phyloP scores from a whole-genome alignment of 257 asterid genomes.

The Solanum boliviense region DNA sequence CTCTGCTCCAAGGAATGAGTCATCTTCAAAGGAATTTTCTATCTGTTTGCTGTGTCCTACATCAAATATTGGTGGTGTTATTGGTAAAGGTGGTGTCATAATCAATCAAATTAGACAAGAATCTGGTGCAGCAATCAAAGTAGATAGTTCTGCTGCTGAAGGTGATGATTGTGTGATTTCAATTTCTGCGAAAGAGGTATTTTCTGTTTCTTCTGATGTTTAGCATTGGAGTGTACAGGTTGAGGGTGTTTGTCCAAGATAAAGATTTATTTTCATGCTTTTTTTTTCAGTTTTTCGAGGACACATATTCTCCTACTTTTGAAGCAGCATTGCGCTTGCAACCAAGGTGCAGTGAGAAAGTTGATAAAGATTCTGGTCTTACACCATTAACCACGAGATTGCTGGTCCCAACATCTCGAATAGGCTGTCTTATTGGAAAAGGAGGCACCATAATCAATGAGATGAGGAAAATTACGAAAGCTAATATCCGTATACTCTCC shows the following conservation, averaged over 20 bases:
- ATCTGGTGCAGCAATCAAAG: slow-evolving; percentile 76
- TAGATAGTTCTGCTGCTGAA: slow-evolving; percentile 69
- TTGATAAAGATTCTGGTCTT: slow-evolving; percentile 86
- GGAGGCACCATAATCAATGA: slow-evolving; percentile 93
- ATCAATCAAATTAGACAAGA: slow-evolving; percentile 94
- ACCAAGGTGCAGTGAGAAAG: slow-evolving; percentile 95
- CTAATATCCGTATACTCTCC: slow-evolving; percentile 76
- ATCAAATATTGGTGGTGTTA: slow-evolving; percentile 84
- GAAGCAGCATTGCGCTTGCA: slow-evolving; percentile 91
- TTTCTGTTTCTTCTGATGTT: background rate
- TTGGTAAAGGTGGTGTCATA: slow-evolving; percentile 81
- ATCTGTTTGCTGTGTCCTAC: slow-evolving; percentile 73
- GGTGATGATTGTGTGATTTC: slow-evolving; percentile 81
- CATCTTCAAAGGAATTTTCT: slow-evolving; percentile 65
- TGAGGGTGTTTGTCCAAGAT: background rate
- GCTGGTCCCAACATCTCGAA: slow-evolving; percentile 77
- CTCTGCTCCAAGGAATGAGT: slow-evolving; percentile 60
- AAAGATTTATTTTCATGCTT: background rate
- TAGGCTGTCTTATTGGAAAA: slow-evolving; percentile 96
- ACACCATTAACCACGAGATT: slow-evolving; percentile 65
- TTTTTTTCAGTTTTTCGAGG: slow-evolving; percentile 50
- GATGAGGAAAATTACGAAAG: slow-evolving; percentile 83
- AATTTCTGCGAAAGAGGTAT: slow-evolving; percentile 75
- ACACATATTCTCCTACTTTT: slow-evolving; percentile 58
- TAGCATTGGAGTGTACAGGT: background rate